Conservation (phyloP, 177 flowering plant genomes). For the Vitis hybrid region DNA sequence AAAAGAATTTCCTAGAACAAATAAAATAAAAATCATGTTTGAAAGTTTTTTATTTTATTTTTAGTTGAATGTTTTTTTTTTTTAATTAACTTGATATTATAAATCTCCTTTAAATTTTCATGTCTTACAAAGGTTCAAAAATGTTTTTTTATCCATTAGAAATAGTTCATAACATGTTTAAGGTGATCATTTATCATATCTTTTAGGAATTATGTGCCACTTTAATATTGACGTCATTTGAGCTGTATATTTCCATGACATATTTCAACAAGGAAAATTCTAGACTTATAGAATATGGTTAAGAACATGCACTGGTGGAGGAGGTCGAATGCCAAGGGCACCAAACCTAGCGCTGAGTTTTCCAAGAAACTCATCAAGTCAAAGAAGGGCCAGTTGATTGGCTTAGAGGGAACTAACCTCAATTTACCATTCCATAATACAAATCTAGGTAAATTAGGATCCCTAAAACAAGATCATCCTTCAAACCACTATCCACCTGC, state of each 20-base stretch:
- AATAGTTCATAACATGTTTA: no score
- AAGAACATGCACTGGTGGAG: conserved; percentile 81
- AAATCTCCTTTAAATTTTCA: no score
- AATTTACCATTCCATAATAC: conserved; percentile 84
- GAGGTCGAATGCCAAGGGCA: conserved; percentile 85
- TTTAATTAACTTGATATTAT: no score
- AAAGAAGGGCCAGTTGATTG: conserved; percentile 73
- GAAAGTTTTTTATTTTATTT: no score
- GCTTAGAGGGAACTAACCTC: conserved; percentile 88
- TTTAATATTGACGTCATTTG: no score
- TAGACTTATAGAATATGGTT: neutral
- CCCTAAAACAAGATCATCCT: conserved; percentile 88
- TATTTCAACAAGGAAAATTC: neutral
- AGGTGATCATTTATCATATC: no score
- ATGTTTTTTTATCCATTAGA: no score
- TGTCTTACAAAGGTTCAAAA: no score
- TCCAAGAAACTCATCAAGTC: conserved; percentile 84
- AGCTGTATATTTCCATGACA: neutral
- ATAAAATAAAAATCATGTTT: no score
- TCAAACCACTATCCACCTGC: conserved; percentile 87
- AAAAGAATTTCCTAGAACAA: no score
- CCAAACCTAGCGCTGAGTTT: conserved; percentile 91
- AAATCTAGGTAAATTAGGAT: conserved; percentile 87
- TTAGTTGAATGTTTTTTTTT: no score
- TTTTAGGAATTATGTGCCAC: no score